Percentiles rank a stretch among this genome's conserved stretches.
Evolutionary conservation across 805 yeast species (phyloP).

Genomic region (Candida mattraensis): DNA sequence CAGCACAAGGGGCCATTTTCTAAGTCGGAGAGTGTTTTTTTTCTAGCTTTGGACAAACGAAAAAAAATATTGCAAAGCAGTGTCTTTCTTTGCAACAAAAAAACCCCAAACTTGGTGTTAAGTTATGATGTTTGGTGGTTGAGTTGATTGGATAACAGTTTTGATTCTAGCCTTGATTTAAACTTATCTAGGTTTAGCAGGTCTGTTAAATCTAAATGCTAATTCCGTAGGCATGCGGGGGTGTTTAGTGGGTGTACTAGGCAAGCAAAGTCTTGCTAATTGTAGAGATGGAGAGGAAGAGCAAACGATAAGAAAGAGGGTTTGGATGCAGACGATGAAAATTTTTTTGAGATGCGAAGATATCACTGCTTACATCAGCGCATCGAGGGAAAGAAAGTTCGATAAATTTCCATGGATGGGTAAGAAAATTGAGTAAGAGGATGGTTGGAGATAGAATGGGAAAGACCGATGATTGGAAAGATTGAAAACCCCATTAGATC

Average conservation of each 20-base stretch:
- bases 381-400: background rate
- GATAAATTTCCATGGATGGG: background rate
- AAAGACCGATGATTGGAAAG: too few species aligned
- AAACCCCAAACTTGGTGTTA: constrained; percentile 26
- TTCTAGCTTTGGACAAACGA: constrained; percentile 27
- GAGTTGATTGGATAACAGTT: too few species aligned
- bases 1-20: constrained; percentile 19
- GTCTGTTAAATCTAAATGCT: constrained; percentile 33
- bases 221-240: constrained; percentile 31
- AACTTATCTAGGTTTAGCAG: constrained; percentile 36
- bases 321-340: too few species aligned
- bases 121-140: background rate
- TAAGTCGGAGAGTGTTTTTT: constrained; percentile 17
- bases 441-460: too few species aligned
- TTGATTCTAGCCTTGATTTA: too few species aligned
- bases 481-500: too few species aligned
- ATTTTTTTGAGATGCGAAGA: constrained; percentile 5
- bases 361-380: too few species aligned
- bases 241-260: too few species aligned
- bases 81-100: constrained; percentile 24
- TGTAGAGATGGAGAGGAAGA: background rate
- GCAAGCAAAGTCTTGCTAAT: background rate
- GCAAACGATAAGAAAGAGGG: constrained; percentile 2
- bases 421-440: background rate
- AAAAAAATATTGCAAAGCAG: constrained; percentile 27